A percentile compares a stretch with the other conserved stretches of the same genome.
Evolutionary conservation across 2,329 filamentous ascomycete genomes (phyloP).

Genomic region (Neodidymelliopsis sp.): DNA sequence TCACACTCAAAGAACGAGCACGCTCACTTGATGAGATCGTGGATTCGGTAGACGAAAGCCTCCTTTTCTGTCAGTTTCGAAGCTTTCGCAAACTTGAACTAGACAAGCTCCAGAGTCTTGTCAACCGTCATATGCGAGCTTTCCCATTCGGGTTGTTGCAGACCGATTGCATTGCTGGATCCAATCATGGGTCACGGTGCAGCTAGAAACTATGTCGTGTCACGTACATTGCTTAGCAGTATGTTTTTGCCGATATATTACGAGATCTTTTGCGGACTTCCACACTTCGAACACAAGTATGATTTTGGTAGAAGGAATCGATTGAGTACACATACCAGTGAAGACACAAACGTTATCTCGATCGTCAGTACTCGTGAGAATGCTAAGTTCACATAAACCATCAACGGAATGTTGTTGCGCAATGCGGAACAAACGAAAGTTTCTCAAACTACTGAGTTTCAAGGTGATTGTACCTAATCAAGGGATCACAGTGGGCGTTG

Average conservation of each 20-base stretch:
- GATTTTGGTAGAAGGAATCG: neutral
- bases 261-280: neutral
- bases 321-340: neutral
- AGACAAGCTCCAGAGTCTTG: constrained; percentile 2
- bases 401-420: neutral
- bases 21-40: constrained; percentile 3
- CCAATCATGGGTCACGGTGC: neutral
- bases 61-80: neutral
- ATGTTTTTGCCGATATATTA: neutral
- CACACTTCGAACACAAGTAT: neutral
- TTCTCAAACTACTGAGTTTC: neutral
- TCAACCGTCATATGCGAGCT: neutral
- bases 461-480: neutral
- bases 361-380: neutral
- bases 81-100: neutral
- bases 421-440: neutral
- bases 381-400: constrained; percentile 1
- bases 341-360: neutral
- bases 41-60: neutral
- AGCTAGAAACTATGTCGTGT: neutral
- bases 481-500: neutral
- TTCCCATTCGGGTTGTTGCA: neutral
- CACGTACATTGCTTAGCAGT: neutral
- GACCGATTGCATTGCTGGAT: neutral
- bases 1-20: neutral